Evolutionary conservation across 106 monocot genomes (phyloP), one percentile per base, ranked within the genome.

Genomic region (Phalaenopsis aphrodite): DNA sequence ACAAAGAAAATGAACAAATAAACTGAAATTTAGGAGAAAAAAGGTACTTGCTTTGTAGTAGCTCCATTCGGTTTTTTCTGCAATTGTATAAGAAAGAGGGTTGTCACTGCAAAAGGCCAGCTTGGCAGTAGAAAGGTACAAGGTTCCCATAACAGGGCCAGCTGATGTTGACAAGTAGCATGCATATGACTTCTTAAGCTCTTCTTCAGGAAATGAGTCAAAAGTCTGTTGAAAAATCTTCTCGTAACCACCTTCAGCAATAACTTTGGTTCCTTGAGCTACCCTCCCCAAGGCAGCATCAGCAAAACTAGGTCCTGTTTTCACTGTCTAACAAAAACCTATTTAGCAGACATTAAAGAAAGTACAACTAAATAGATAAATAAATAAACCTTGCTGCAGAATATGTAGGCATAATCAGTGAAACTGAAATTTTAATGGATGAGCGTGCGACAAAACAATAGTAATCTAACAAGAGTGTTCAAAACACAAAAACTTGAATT

Each of bases 211-310:
- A 76, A 76, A 15, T 74, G 81, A 76, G 8, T 81, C 81, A 81
- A 81, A 81, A 46, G 75, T 75, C 65, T 72, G 72, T 19, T 46
- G 75, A 76, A 81, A 81, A 61, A 81, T 75, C 23, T 81, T 81
- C 64, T 81, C 81, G 75, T 81, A 81, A 76, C 81, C 81, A 46
- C 81, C 81, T 65, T 81, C 81, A 64, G 81, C 81, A 75, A 81
- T 56, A 61, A 81, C 76, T 45, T 81, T 81, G 24, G 64, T 75
- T 43, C 81, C 81, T 41, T 81, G 81, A 42, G 81, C 81, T 61
- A 81, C 75, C 75, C 75, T 81, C 23, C 81, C 76, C 75, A 81
- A 75, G 17, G 81, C 81, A 46, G 76, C 81, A 81, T 81, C 81
- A 75, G 81, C 64, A 64, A 81, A 12, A 74, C 81, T 81, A 17